A percentile compares a stretch with the other conserved stretches of the same genome.
Conservation (phyloP, 1,139 yeast genomes). For the Sugiyamaella novakii region DNA sequence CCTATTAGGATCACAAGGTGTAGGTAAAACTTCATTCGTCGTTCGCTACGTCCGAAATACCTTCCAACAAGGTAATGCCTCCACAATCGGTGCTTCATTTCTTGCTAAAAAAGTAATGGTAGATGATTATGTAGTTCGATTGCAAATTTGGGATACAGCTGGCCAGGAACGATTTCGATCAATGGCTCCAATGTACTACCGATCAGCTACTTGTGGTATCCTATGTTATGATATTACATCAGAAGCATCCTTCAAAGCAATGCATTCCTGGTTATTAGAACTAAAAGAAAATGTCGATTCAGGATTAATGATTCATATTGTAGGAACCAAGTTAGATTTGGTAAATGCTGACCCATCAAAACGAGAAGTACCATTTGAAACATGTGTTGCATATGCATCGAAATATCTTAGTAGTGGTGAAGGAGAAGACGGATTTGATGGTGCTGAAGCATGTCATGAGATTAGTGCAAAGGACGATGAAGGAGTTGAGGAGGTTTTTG, state of each 20-base stretch:
- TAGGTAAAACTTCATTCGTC: constrained; percentile 88
- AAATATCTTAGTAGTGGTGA: constrained; percentile 36
- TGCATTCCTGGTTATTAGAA: constrained; percentile 89
- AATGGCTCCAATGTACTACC: constrained; percentile 91
- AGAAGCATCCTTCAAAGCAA: constrained; percentile 89
- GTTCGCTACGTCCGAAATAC: constrained; percentile 87
- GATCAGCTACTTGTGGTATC: constrained; percentile 92
- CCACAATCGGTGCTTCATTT: constrained; percentile 95
- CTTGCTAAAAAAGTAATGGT: constrained; percentile 86
- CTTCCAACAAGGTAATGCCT: constrained; percentile 88
- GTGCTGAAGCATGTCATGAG: constrained; percentile 42
- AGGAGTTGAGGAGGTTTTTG: constrained; percentile 44
- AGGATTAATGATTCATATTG: constrained; percentile 80
- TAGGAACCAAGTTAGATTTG: constrained; percentile 84
- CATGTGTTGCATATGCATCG: constrained; percentile 43
- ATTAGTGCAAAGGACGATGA: constrained; percentile 44
- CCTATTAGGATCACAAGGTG: constrained; percentile 53
- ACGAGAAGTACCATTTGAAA: constrained; percentile 44
- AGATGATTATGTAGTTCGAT: constrained; percentile 80
- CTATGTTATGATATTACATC: constrained; percentile 91
- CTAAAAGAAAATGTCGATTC: constrained; percentile 83
- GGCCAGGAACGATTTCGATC: constrained; percentile 93
- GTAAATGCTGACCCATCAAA: constrained; percentile 42
- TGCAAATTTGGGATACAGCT: constrained; percentile 95
- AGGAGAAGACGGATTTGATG: constrained; percentile 32